A percentile compares a stretch with the other conserved stretches of the same genome.
Conservation (phyloP, 1,284 basidiomycete species). For the Irpex lacteus region DNA sequence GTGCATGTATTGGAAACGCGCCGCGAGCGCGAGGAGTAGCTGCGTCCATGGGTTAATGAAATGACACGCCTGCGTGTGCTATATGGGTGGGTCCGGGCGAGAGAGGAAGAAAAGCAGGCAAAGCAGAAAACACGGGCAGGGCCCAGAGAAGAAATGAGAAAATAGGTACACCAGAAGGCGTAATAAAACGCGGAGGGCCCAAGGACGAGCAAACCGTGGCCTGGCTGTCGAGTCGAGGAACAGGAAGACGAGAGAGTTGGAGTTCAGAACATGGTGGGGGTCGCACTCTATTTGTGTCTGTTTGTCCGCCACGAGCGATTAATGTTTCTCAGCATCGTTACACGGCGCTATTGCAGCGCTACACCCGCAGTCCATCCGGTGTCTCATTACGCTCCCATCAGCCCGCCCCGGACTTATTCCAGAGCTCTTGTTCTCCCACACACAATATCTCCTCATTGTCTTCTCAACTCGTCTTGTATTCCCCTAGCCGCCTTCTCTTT, state of each 20-base stretch:
- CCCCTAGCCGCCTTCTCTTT: too few species aligned
- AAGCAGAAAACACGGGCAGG: constrained; percentile 7
- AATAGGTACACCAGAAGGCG: constrained; percentile 26
- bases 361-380: not conserved
- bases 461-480: not conserved
- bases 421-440: constrained; percentile 3
- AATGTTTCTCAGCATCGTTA: not conserved
- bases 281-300: constrained; percentile 13
- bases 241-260: constrained; percentile 1
- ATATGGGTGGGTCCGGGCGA: constrained; percentile 13
- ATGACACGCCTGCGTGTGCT: constrained; percentile 49
- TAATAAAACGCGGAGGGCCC: constrained; percentile 13
- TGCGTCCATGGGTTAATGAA: constrained; percentile 36
- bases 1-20: constrained; percentile 30
- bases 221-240: constrained; percentile 18
- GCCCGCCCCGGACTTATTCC: not conserved
- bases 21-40: constrained; percentile 31
- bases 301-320: constrained; percentile 8
- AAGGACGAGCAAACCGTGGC: constrained; percentile 13
- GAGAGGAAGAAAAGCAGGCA: constrained; percentile 4
- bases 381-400: not conserved
- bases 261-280: not conserved
- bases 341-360: not conserved
- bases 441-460: not conserved
- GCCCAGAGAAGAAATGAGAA: constrained; percentile 27